Evolutionary conservation across 2,329 filamentous ascomycete genomes (phyloP), one percentile per base, ranked within the genome.

Genomic region (Polychaeton citri): DNA sequence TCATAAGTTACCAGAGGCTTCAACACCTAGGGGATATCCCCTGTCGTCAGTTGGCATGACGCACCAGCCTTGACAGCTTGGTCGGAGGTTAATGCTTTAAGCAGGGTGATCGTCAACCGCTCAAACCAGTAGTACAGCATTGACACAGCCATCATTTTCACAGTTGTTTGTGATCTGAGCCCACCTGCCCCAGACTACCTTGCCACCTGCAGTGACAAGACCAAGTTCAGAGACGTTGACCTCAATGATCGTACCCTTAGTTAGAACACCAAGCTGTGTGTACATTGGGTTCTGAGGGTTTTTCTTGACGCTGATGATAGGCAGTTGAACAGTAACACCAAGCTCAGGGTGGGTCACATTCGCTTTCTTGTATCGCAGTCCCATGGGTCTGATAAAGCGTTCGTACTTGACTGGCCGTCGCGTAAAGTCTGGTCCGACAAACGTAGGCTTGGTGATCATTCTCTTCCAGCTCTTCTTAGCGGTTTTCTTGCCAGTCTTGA

Each of bases 401-500:
- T 74, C 71, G 47, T 72, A 57, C 37, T 55, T 55, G 39, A 57
- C 53, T 12, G 90, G 87, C 36, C 86, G 66, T 54, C 86, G 69
- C 3, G 87, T 95, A 60, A 94, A 95, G 50, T 93, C 86, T 21
- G 74, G 76, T 0, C 87, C 88, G 16, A 96, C 88, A 59, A 96
- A 96, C 0, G 84, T 86, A 41, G 84, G 77, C 70, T 74, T 73
- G 19, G 69, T 74, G 43, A 76, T 69, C 68, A 78, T 78, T 21
- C 77, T 63, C 65, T 82, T 82, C 79, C 79, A 70, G 38, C 69
- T 70, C 71, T 90, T 92, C 74, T 92, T 86, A 38, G 78, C 71
- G 2, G 79, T 85, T 71, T 94, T 95, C 74, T 92, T 92, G 51
- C 90, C 88, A 20, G 88, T 96, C 66, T 86, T 86, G 53, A 96